These are phyloP conservation scores for Chiua virens DNA, from an alignment of 768 basidiomycete genomes.

Conservation along the genomic window DNA sequence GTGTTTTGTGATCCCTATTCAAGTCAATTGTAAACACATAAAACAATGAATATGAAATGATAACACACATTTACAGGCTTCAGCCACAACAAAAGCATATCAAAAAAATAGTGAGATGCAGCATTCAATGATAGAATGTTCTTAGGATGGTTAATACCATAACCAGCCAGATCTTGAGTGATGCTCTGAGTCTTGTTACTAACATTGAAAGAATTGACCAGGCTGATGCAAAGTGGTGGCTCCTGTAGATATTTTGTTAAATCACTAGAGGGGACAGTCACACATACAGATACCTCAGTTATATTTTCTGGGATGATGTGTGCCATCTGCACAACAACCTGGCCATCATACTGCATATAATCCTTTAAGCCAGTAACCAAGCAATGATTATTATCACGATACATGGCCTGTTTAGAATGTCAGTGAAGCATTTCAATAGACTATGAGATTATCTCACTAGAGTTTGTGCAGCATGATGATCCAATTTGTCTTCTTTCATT, in stretches of 20 bases:
- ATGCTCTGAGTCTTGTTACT: neutral
- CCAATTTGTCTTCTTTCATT: neutral
- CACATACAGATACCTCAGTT: neutral
- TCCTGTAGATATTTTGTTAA: neutral
- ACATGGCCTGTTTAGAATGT: neutral
- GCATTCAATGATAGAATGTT: neutral
- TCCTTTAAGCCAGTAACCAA: neutral
- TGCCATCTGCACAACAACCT: neutral
- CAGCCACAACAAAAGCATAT: neutral
- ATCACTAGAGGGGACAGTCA: too few species aligned
- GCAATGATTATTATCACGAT: neutral
- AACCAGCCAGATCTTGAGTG: neutral
- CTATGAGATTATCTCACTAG: neutral
- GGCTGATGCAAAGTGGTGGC: neutral
- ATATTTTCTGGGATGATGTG: neutral
- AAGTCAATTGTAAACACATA: neutral
- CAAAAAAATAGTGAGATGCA: neutral
- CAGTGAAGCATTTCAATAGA: neutral
- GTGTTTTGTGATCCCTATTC: neutral
- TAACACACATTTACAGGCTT: conserved; percentile 3
- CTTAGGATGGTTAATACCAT: neutral
- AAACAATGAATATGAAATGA: neutral
- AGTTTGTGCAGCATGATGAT: neutral
- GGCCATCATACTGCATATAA: neutral
- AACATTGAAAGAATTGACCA: neutral